These are phyloP conservation scores for Populus nigra DNA, from an alignment of 345 rosid genomes.

Conservation along the genomic window DNA sequence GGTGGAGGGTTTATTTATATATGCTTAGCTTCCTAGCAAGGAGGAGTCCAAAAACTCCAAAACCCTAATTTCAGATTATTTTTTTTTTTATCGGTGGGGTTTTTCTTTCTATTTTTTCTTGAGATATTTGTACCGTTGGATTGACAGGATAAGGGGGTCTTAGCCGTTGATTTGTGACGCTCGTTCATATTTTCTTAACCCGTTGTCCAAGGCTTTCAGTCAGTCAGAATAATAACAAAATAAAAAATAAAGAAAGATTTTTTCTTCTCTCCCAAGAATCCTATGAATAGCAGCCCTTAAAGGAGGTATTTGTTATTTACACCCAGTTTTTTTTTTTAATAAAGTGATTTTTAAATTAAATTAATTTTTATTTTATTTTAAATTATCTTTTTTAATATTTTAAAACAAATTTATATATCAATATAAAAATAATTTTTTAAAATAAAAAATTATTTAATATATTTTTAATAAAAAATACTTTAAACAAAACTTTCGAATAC, in stretches of 20 bases:
- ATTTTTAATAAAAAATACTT: too few species aligned
- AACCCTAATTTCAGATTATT: slow-evolving; percentile 16
- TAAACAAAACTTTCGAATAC: too few species aligned
- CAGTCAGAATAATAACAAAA: too few species aligned
- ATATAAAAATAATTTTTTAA: too few species aligned
- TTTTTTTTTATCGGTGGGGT: slow-evolving; percentile 6
- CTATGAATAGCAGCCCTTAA: too few species aligned
- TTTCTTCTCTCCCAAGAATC: not conserved
- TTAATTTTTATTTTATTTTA: too few species aligned
- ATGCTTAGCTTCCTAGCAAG: not conserved
- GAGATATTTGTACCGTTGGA: not conserved
- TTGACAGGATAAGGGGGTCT: not conserved
- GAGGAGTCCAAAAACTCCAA: not conserved
- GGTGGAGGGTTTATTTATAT: not conserved
- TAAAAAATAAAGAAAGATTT: not conserved
- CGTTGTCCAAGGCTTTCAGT: not conserved
- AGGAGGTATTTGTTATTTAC: too few species aligned
- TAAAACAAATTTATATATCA: too few species aligned
- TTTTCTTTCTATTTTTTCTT: not conserved
- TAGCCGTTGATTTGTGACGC: not conserved
- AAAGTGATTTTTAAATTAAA: too few species aligned
- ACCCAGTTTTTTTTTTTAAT: too few species aligned
- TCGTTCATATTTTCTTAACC: not conserved
- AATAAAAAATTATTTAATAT: too few species aligned
- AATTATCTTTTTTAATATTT: too few species aligned